Percentiles rank a stretch among this genome's conserved stretches.
Conservation (phyloP, 2,329 filamentous ascomycete genomes). For the Cytospora mali region DNA sequence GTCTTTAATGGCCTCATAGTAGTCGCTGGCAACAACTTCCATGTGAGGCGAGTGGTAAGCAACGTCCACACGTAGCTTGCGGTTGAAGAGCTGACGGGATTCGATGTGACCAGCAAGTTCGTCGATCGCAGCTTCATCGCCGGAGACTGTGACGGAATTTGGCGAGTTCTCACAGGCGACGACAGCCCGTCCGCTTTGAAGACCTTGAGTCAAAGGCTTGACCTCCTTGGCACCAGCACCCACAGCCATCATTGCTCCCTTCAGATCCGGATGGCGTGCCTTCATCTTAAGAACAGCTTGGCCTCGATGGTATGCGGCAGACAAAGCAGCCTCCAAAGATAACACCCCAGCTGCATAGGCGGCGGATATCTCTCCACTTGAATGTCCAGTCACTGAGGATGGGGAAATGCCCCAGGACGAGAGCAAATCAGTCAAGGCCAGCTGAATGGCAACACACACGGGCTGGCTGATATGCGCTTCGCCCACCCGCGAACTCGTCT, state of each 20-base stretch:
- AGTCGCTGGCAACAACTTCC: slow-evolving; percentile 2
- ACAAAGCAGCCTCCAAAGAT: slow-evolving; percentile 27
- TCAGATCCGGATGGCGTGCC: not conserved
- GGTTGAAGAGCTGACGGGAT: slow-evolving; percentile 27
- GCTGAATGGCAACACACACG: slow-evolving; percentile 44
- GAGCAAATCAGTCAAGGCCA: slow-evolving; percentile 42
- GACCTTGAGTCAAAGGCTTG: not conserved
- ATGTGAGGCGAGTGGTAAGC: slow-evolving; percentile 8
- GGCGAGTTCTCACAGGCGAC: slow-evolving; percentile 31
- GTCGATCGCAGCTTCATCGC: slow-evolving; percentile 34
- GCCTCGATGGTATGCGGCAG: slow-evolving; percentile 31
- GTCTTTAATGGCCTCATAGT: not conserved
- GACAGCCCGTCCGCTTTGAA: not conserved
- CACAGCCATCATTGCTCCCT: slow-evolving; percentile 22
- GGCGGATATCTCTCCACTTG: slow-evolving; percentile 21
- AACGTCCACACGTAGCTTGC: not conserved
- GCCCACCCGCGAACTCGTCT: slow-evolving; percentile 40
- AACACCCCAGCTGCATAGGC: slow-evolving; percentile 31
- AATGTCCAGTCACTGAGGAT: slow-evolving; percentile 27
- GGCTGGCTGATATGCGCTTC: slow-evolving; percentile 46
- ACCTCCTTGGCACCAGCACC: slow-evolving; percentile 15
- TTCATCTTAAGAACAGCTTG: slow-evolving; percentile 8
- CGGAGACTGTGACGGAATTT: slow-evolving; percentile 39
- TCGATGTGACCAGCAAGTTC: slow-evolving; percentile 23
- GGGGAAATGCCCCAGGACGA: slow-evolving; percentile 41